Evolutionary conservation across 179 eudicot species (phyloP).

Genomic region (Silene coronaria): DNA sequence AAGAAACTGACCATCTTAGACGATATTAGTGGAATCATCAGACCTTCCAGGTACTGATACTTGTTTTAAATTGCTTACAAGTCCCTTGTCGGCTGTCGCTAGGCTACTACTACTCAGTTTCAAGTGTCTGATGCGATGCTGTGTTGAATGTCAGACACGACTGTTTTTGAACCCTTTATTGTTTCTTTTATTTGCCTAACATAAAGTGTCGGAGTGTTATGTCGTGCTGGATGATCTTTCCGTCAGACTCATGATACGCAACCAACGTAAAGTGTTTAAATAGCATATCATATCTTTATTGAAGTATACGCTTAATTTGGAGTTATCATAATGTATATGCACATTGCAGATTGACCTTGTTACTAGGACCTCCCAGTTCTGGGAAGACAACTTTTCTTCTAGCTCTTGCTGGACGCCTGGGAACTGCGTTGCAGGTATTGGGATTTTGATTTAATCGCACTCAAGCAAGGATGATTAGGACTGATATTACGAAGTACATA

Average conservation of each 20-base stretch:
- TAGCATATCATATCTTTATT: background rate
- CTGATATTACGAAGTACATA: background rate
- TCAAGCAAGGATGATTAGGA: background rate
- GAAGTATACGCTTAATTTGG: slow-evolving; percentile 3
- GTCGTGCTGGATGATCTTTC: background rate
- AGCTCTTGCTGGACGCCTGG: slow-evolving; percentile 87
- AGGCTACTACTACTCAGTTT: background rate
- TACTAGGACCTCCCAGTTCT: slow-evolving; percentile 92
- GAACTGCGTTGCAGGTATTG: slow-evolving; percentile 67
- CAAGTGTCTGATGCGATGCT: background rate
- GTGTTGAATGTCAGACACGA: background rate
- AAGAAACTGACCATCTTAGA: slow-evolving; percentile 69
- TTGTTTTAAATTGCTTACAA: background rate
- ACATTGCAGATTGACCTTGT: slow-evolving; percentile 64
- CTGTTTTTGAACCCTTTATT: background rate
- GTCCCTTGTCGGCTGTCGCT: too few species aligned
- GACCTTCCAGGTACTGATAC: slow-evolving; percentile 68
- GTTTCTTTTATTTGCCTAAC: background rate
- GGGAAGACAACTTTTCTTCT: slow-evolving; percentile 80
- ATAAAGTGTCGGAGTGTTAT: background rate
- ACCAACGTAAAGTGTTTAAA: background rate
- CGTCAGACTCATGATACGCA: background rate
- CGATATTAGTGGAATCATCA: slow-evolving; percentile 68
- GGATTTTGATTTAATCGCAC: slow-evolving; percentile 12
- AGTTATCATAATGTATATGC: background rate